phyloP scores from a whole-genome alignment of 257 asterid genomes.

The Solanum appendiculatum region DNA sequence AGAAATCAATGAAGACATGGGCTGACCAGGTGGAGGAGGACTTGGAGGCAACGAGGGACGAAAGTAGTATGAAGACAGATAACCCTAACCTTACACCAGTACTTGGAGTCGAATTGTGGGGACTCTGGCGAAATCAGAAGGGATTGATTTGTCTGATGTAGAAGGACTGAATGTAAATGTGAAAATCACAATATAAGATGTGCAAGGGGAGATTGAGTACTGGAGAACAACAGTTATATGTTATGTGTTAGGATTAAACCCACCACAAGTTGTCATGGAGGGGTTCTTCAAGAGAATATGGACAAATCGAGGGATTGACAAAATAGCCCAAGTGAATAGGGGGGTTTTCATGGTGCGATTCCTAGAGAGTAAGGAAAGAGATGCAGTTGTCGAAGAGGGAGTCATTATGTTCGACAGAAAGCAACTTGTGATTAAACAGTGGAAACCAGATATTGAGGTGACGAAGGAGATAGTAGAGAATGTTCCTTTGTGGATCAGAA shows the following conservation, averaged over 20 bases:
- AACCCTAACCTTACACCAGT: not conserved
- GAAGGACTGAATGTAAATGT: not conserved
- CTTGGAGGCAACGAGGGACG: not conserved
- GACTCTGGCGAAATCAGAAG: too few relatives aligned
- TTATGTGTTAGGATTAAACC: not conserved
- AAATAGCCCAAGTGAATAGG: not conserved
- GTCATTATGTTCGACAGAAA: not conserved
- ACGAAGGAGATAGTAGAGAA: not conserved
- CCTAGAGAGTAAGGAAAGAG: not conserved
- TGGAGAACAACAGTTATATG: not conserved
- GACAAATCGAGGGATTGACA: not conserved
- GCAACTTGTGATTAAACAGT: not conserved
- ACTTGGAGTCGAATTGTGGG: not conserved
- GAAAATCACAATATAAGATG: not conserved
- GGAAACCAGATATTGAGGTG: not conserved
- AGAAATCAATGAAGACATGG: not conserved
- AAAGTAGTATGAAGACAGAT: not conserved
- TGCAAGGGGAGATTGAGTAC: not conserved
- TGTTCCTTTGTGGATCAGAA: not conserved
- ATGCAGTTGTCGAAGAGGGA: not conserved
- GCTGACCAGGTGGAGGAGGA: not conserved
- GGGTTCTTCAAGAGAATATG: not conserved
- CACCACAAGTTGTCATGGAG: not conserved
- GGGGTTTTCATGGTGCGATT: not conserved
- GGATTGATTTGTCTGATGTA: not conserved